These are phyloP conservation scores for Micractinium sp. DNA, from an alignment of 139 green algal genomes.

Conservation along the genomic window DNA sequence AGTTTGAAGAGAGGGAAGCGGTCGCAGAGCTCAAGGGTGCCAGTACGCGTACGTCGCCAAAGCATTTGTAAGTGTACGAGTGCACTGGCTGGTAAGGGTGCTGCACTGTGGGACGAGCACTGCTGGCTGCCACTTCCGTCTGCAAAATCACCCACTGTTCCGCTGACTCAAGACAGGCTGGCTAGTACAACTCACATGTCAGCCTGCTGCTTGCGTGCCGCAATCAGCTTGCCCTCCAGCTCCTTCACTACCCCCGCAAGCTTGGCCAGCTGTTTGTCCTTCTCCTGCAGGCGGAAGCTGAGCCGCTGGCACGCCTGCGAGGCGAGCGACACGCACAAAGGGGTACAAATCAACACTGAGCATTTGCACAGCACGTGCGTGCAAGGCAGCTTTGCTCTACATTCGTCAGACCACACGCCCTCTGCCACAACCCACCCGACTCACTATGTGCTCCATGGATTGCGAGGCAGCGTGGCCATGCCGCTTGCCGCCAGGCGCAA, in stretches of 20 bases:
- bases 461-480: background rate
- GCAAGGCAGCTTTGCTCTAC: background rate
- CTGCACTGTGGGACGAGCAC: background rate
- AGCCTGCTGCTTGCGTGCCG: constrained; percentile 59
- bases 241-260: constrained; percentile 68
- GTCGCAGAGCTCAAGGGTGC: background rate
- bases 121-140: background rate
- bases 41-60: background rate
- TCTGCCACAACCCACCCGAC: background rate
- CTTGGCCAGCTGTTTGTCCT: constrained; percentile 57
- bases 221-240: constrained; percentile 69
- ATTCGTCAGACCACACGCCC: background rate
- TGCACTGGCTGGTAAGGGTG: too few species aligned
- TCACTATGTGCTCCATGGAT: background rate
- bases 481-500: too few species aligned
- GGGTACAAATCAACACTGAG: background rate
- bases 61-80: too few species aligned
- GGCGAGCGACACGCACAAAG: too few species aligned
- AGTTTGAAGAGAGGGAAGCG: background rate
- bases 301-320: constrained; percentile 37
- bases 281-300: constrained; percentile 42
- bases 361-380: background rate
- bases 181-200: constrained; percentile 47
- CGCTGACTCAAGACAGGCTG: background rate
- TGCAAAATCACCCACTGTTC: background rate